Percentiles rank a stretch among this genome's conserved stretches.
phyloP scores from a whole-genome alignment of 768 basidiomycete genomes.

The Phanerodontia chrysosporium region DNA sequence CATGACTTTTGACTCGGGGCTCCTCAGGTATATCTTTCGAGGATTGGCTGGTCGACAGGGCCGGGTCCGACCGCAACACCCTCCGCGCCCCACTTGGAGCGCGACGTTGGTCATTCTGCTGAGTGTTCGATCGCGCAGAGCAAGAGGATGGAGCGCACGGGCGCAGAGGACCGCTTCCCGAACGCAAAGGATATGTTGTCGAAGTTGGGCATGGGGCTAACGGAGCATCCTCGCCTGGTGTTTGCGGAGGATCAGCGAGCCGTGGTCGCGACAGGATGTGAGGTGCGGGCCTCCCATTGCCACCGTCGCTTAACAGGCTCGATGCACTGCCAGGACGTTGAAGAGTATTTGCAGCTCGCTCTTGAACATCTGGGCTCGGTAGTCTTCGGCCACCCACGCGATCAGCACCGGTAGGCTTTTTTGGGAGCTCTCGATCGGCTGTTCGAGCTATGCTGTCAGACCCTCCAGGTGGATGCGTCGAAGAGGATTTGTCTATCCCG shows the following conservation, averaged over 20 bases:
- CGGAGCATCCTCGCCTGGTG: neutral
- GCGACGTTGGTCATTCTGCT: constrained; percentile 7
- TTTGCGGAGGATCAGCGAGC: neutral
- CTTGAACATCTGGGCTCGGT: neutral
- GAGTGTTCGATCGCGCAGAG: neutral
- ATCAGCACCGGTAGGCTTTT: no score
- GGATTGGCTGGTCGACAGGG: constrained; percentile 1
- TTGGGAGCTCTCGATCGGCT: no score
- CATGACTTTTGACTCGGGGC: neutral
- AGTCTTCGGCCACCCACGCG: neutral
- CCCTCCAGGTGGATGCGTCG: neutral
- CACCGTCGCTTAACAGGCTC: neutral
- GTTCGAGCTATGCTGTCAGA: no score
- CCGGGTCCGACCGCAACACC: constrained; percentile 12
- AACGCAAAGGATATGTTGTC: no score
- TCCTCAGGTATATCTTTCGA: neutral
- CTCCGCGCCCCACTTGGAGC: constrained; percentile 20
- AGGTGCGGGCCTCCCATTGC: neutral
- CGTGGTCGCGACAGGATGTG: neutral
- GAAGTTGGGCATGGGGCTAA: no score
- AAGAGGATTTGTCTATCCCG: neutral
- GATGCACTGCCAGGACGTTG: neutral
- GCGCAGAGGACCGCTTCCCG: neutral
- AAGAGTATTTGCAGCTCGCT: neutral
- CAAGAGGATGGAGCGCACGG: neutral